Evolutionary conservation across 257 asterid species (phyloP).

Genomic region (Primulina huaijiensis): DNA sequence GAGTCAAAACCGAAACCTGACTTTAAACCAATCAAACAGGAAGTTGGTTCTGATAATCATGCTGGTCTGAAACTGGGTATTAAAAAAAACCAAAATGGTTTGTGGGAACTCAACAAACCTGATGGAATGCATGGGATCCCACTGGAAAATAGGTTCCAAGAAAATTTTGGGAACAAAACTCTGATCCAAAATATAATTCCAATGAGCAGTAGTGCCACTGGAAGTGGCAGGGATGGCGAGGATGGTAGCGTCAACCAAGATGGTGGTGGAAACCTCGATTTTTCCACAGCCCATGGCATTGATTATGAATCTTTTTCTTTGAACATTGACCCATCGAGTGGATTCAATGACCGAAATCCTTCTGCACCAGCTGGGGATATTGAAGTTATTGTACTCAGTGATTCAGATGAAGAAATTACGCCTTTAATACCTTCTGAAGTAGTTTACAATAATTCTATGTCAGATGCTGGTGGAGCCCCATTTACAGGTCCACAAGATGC

Average conservation of each 20-base stretch:
- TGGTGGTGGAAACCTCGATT: slow-evolving; percentile 29
- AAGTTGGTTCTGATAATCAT: slow-evolving; percentile 72
- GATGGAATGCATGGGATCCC: slow-evolving; percentile 45
- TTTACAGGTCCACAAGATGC: slow-evolving; percentile 50
- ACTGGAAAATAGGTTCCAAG: slow-evolving; percentile 43
- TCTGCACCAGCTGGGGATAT: slow-evolving; percentile 49
- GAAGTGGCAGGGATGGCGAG: slow-evolving; percentile 85
- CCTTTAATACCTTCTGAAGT: slow-evolving; percentile 42
- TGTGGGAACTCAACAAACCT: slow-evolving; percentile 74
- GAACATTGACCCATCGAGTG: slow-evolving; percentile 46
- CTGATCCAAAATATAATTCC: slow-evolving; percentile 41
- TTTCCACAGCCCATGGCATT: slow-evolving; percentile 51
- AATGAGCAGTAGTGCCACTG: slow-evolving; percentile 88
- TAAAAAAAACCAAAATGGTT: slow-evolving; percentile 60
- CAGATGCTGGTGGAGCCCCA: slow-evolving; percentile 40
- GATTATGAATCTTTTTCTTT: slow-evolving; percentile 70
- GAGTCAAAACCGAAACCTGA: slow-evolving; percentile 69
- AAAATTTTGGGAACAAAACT: slow-evolving; percentile 33
- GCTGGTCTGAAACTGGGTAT: slow-evolving; percentile 69
- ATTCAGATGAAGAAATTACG: slow-evolving; percentile 79
- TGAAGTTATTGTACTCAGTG: slow-evolving; percentile 77
- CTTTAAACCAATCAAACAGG: slow-evolving; percentile 61
- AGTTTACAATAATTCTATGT: slow-evolving; percentile 30
- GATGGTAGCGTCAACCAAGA: slow-evolving; percentile 78
- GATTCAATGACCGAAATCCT: slow-evolving; percentile 36